Evolutionary conservation across 202 grass and related monocot genomes (phyloP).

Genomic region (Panicum hallii): DNA sequence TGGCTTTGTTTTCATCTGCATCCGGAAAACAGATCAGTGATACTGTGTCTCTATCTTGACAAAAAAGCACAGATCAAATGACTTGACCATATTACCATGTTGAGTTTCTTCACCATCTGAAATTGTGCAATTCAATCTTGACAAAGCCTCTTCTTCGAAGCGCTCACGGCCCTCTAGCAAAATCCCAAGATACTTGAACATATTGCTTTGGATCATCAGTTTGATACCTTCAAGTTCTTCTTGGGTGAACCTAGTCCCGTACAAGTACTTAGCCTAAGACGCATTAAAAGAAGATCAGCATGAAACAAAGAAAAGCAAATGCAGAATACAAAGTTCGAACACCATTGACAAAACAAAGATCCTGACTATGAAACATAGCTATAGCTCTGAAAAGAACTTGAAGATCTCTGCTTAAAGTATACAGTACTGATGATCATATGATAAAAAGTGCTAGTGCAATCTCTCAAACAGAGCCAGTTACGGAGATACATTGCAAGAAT

Average conservation of each 20-base stretch:
- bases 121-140: constrained; percentile 43
- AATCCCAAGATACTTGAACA: constrained; percentile 98
- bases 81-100: constrained; percentile 45
- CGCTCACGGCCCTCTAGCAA: constrained; percentile 91
- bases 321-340: not conserved
- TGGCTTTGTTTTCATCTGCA: constrained; percentile 74
- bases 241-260: constrained; percentile 72
- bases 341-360: constrained; percentile 2
- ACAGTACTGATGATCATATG: not conserved
- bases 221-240: constrained; percentile 95
- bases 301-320: constrained; percentile 30
- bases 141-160: constrained; percentile 94
- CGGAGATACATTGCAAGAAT: not conserved
- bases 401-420: constrained; percentile 2
- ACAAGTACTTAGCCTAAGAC: constrained; percentile 86
- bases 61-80: constrained; percentile 27
- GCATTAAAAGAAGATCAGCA: constrained; percentile 28
- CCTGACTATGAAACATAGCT: not conserved
- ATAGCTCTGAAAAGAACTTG: not conserved
- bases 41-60: not conserved
- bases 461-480: not conserved
- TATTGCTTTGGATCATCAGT: constrained; percentile 98
- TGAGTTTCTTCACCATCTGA: constrained; percentile 48
- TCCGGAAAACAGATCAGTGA: constrained; percentile 15
- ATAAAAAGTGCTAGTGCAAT: constrained; percentile 15